Evolutionary conservation across 495 filamentous ascomycete species (phyloP).

Genomic region (Aspergillus haitiensis): DNA sequence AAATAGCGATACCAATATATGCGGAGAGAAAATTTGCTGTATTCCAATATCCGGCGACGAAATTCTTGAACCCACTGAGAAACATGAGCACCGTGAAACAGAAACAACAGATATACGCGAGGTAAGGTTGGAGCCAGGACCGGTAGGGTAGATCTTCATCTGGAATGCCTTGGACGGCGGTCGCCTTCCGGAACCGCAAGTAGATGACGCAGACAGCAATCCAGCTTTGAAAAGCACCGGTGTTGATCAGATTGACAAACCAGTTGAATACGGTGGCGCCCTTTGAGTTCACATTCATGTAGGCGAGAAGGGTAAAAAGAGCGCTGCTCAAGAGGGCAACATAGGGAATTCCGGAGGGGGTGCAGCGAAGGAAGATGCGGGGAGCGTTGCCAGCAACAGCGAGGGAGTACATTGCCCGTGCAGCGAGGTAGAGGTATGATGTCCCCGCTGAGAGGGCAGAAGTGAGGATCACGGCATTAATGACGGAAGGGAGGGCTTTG

Average conservation of each 20-base stretch:
- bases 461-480: slow-evolving; percentile 7
- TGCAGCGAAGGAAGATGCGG: neutral
- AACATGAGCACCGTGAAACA: neutral
- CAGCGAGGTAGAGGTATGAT: neutral
- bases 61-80: slow-evolving; percentile 1
- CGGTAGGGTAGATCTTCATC: neutral
- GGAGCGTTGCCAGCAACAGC: neutral
- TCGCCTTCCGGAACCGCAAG: neutral
- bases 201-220: neutral
- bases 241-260: neutral
- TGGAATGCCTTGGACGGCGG: neutral
- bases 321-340: neutral
- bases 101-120: neutral
- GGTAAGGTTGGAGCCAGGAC: neutral
- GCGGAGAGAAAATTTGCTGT: neutral
- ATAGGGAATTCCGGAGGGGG: neutral
- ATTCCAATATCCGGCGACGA: neutral
- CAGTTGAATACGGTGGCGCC: neutral
- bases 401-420: neutral
- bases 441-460: neutral
- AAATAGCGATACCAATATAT: neutral
- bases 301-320: neutral
- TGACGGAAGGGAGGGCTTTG: slow-evolving; percentile 5
- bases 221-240: neutral
- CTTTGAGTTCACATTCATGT: neutral